Evolutionary conservation across 371 early-diverging fungal genomes (phyloP).

Genomic region (Mortierella sp.): DNA sequence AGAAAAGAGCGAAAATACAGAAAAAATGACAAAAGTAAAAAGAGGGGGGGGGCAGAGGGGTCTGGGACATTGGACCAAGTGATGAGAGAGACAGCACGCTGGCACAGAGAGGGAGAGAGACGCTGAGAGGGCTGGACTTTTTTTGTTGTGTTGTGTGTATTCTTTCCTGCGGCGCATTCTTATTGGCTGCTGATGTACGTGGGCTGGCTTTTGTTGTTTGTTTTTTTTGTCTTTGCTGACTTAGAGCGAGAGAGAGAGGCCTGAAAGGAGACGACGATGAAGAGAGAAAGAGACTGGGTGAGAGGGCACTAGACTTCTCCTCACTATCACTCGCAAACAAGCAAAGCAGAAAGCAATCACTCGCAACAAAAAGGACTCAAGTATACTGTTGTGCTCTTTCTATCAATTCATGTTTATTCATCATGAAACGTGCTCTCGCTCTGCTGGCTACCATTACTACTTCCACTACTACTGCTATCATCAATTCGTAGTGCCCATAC

Average conservation of each 20-base stretch:
- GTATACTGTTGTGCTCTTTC: not conserved
- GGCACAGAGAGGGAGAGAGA: no score
- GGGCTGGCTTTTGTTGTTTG: constrained; percentile 7
- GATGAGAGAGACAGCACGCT: not conserved
- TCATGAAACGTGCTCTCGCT: constrained; percentile 9
- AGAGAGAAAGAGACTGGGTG: not conserved
- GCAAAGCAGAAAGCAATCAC: not conserved
- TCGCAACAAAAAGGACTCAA: not conserved
- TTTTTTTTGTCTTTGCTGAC: not conserved
- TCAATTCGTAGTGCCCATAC: not conserved
- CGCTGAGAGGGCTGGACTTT: constrained; percentile 4
- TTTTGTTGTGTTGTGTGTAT: not conserved
- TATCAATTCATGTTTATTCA: not conserved
- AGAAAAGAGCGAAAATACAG: not conserved
- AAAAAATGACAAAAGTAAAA: not conserved
- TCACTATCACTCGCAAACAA: not conserved
- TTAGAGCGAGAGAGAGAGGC: not conserved
- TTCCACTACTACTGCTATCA: not conserved
- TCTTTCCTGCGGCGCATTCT: not conserved
- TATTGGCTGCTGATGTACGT: not conserved
- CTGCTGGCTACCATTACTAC: not conserved
- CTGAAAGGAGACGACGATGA: not conserved
- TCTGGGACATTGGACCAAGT: constrained; percentile 2
- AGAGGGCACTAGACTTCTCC: no score
- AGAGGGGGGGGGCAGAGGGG: not conserved